Conservation (phyloP, 768 basidiomycete species). For the Rhizopogon sp. region DNA sequence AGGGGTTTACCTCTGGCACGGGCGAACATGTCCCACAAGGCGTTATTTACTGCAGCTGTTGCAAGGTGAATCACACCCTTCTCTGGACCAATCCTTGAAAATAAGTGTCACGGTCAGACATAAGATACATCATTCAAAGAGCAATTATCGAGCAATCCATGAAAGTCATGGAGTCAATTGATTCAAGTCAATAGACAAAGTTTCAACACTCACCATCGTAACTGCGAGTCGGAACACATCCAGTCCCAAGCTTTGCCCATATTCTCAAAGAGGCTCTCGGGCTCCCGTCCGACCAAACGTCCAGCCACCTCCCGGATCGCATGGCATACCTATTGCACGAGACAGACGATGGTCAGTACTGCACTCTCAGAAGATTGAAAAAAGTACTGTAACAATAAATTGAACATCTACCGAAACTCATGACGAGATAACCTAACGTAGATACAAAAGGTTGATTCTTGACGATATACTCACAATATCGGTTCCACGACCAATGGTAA, state of each 20-base stretch:
- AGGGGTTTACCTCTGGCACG: slow-evolving; percentile 76
- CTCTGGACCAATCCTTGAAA: slow-evolving; percentile 80
- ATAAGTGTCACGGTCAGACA: neutral
- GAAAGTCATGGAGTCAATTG: neutral
- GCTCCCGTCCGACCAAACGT: slow-evolving; percentile 78
- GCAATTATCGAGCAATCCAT: neutral
- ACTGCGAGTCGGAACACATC: slow-evolving; percentile 82
- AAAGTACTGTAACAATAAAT: neutral
- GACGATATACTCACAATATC: slow-evolving; percentile 62
- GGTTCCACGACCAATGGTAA: slow-evolving; percentile 92
- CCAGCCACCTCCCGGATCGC: slow-evolving; percentile 77
- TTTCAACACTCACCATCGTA: slow-evolving; percentile 65
- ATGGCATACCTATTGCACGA: slow-evolving; percentile 58
- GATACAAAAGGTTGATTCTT: neutral
- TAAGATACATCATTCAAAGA: neutral
- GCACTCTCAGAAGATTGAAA: neutral
- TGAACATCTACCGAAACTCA: neutral
- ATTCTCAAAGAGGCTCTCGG: slow-evolving; percentile 76
- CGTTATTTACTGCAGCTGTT: slow-evolving; percentile 85
- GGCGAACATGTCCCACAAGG: slow-evolving; percentile 92
- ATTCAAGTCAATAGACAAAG: neutral
- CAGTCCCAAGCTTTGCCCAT: slow-evolving; percentile 93
- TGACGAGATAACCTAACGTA: neutral
- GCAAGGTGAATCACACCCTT: slow-evolving; percentile 95
- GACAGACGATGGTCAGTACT: neutral